Evolutionary conservation across 208 protist species (phyloP), one percentile per base, ranked within the genome.

Genomic region (Porcisia hertigi): DNA sequence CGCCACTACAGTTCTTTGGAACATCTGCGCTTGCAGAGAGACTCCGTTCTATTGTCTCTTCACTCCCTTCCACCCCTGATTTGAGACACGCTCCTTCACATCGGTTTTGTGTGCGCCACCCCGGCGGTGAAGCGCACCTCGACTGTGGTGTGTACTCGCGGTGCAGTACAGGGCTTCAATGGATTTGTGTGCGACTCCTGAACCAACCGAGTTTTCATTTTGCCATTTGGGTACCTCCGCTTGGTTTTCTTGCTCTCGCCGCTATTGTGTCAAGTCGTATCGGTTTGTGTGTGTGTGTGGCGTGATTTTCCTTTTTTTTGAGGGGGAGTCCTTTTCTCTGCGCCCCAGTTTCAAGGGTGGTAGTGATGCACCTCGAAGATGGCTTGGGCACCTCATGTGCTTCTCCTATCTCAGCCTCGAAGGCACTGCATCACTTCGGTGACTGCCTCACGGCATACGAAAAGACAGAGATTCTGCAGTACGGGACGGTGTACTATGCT

Each of bases 371-470:
- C 39, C 39, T 16, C 43, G 34, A 43, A 62, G 20, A 73, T 41
- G 69, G 23, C 20, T n/a, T 34, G 49, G 36, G 69, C 34, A 34
- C 53, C 12, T 60, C 30, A 18, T 45, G 39, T 43, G 53, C 49
- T 41, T 54, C 34, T 70, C 59, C 64, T 0, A 80, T 82, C 43
- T 75, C 77, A 25, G 69, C 63, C 12, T 73, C 67, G 20, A 71
- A 84, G 45, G 78, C 76, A 2, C 6, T 85, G 54, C 69, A 70
- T 0, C 64, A 71, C 34, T 92, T 86, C 60, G 76, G 77, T 9
- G 39, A 58, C 52, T 60, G 71, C 30, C 84, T 97, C 60, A 89
- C 88, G 12, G 57, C 79, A 12, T 94, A 93, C 57, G 90, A 97
- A 59, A 82, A 87, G 74, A 69, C 83, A 11, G 92, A 97, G 63